These are phyloP conservation scores for Kodamaea kakaduensis DNA, from an alignment of 805 yeast genomes.

Conservation along the genomic window DNA sequence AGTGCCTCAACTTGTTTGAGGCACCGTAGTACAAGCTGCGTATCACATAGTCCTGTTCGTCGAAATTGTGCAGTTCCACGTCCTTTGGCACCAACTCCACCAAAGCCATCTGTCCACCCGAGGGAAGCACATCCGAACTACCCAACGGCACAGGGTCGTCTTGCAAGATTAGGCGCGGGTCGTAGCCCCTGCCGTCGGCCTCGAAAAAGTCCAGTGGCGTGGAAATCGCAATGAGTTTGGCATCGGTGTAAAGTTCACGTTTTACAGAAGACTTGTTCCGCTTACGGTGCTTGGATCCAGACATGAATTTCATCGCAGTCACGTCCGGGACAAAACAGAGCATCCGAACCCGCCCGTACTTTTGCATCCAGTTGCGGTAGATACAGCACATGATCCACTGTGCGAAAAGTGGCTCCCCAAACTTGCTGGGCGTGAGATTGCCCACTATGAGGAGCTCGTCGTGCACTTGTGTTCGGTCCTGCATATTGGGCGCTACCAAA, in stretches of 20 bases:
- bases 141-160: constrained; percentile 37
- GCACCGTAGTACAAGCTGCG: constrained; percentile 20
- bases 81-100: constrained; percentile 50
- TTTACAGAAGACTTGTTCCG: constrained; percentile 65
- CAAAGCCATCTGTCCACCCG: constrained; percentile 43
- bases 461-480: constrained; percentile 41
- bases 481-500: constrained; percentile 27
- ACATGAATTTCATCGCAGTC: constrained; percentile 55
- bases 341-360: constrained; percentile 69
- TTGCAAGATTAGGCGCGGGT: constrained; percentile 31
- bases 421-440: constrained; percentile 46
- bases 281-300: constrained; percentile 46
- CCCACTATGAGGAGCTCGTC: constrained; percentile 55
- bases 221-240: constrained; percentile 50
- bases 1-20: constrained; percentile 44
- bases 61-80: constrained; percentile 39
- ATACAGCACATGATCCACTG: constrained; percentile 73
- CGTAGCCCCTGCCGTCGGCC: constrained; percentile 30
- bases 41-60: constrained; percentile 64
- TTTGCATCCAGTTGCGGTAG: constrained; percentile 69
- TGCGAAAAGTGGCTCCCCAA: constrained; percentile 65
- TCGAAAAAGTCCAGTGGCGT: constrained; percentile 19
- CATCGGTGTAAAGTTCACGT: constrained; percentile 59
- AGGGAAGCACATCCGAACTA: constrained; percentile 24
- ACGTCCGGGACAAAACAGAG: constrained; percentile 60